A percentile compares a stretch with the other conserved stretches of the same genome.
These are phyloP conservation scores for Trifolium dubium DNA, from an alignment of 306 rosid species.

Conservation along the genomic window DNA sequence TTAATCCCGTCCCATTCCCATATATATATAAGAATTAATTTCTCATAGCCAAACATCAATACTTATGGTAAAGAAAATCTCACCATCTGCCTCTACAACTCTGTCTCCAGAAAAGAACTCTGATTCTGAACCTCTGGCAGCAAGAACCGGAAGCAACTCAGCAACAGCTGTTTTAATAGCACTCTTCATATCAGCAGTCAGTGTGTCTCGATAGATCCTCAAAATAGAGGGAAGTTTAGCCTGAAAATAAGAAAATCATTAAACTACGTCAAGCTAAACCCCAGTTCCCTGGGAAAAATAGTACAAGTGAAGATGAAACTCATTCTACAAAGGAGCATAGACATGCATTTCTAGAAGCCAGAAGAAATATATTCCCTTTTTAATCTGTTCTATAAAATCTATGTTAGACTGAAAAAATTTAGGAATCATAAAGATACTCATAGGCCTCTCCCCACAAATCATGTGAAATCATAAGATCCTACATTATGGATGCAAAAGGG, in stretches of 20 bases:
- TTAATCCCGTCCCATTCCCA: background rate
- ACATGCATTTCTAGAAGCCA: constrained; percentile 20
- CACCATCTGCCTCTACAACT: constrained; percentile 83
- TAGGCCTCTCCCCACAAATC: constrained; percentile 17
- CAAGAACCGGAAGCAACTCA: constrained; percentile 89
- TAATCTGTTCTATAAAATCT: constrained; percentile 14
- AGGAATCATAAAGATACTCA: background rate
- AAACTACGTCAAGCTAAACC: constrained; percentile 32
- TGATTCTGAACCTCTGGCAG: constrained; percentile 71
- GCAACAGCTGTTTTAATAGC: constrained; percentile 95
- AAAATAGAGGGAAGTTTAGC: constrained; percentile 94
- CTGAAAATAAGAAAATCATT: constrained; percentile 55
- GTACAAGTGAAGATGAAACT: constrained; percentile 24
- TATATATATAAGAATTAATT: constrained; percentile 22
- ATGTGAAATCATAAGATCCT: constrained; percentile 1
- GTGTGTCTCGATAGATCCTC: constrained; percentile 91
- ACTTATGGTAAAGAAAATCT: constrained; percentile 46
- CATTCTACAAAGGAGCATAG: constrained; percentile 18
- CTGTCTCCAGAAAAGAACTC: constrained; percentile 85
- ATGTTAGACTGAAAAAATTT: constrained; percentile 4
- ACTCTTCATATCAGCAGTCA: constrained; percentile 94
- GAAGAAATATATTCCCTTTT: background rate
- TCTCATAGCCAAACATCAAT: constrained; percentile 32
- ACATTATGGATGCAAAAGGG: background rate
- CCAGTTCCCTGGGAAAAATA: background rate